A percentile compares a stretch with the other conserved stretches of the same genome.
Conservation (phyloP, 2,329 filamentous ascomycete species). For the Botrytis cinerea region DNA sequence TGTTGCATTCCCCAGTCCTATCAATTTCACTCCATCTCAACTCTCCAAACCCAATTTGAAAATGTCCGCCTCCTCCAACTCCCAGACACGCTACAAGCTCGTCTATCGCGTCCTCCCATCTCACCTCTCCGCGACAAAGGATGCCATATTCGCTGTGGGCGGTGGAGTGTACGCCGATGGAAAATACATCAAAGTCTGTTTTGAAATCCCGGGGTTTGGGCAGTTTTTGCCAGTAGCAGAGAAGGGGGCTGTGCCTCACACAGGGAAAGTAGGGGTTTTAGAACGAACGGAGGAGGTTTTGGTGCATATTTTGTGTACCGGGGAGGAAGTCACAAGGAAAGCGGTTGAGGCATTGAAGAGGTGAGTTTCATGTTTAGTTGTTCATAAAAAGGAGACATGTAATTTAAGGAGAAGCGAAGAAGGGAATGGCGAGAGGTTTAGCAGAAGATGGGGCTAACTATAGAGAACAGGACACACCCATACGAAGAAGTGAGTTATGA, state of each 20-base stretch:
- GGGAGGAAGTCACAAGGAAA: slow-evolving; percentile 55
- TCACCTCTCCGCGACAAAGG: slow-evolving; percentile 51
- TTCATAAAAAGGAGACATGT: background rate
- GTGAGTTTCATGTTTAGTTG: slow-evolving; percentile 47
- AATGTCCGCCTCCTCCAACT: background rate
- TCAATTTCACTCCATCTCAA: background rate
- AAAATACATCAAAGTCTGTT: slow-evolving; percentile 57
- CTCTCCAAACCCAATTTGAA: background rate
- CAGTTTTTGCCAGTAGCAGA: slow-evolving; percentile 64
- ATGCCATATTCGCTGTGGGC: slow-evolving; percentile 58
- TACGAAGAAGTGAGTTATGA: slow-evolving; percentile 49
- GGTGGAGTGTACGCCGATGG: slow-evolving; percentile 53
- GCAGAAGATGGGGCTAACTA: background rate
- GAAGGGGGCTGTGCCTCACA: slow-evolving; percentile 59
- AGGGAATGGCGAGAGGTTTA: background rate
- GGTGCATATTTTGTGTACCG: slow-evolving; percentile 63
- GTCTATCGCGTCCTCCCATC: slow-evolving; percentile 53
- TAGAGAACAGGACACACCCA: slow-evolving; percentile 46
- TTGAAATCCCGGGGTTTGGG: slow-evolving; percentile 54
- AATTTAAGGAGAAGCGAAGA: background rate
- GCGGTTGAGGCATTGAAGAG: slow-evolving; percentile 65
- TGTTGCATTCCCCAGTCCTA: background rate
- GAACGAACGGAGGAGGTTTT: slow-evolving; percentile 61
- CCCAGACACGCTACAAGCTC: slow-evolving; percentile 43
- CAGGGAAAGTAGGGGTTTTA: slow-evolving; percentile 57